Evolutionary conservation across 176 grass and related monocot genomes (phyloP).

Genomic region (Canna indica): DNA sequence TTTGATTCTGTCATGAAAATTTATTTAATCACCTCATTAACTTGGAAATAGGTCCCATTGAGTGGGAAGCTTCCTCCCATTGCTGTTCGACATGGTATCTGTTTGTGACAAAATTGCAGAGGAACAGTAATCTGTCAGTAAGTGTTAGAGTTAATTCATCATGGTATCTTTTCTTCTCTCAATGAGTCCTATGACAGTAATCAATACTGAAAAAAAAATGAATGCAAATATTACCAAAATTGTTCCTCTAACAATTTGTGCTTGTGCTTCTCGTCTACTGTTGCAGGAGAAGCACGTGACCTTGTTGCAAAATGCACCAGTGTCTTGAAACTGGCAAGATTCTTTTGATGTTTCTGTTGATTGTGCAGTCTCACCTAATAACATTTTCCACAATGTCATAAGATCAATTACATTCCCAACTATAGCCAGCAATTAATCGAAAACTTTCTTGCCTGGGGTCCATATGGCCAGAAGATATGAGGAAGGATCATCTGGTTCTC

Average conservation of each 20-base stretch:
- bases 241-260: constrained; percentile 66
- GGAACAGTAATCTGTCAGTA: too few relatives aligned
- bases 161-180: neutral
- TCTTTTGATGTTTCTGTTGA: constrained; percentile 61
- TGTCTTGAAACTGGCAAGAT: constrained; percentile 44
- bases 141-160: too few relatives aligned
- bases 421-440: neutral
- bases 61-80: constrained; percentile 86
- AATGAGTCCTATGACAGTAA: constrained; percentile 1
- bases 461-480: constrained; percentile 75
- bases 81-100: constrained; percentile 84
- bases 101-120: constrained; percentile 16
- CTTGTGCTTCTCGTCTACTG: constrained; percentile 50
- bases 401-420: neutral
- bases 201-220: constrained; percentile 8
- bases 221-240: constrained; percentile 38
- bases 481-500: constrained; percentile 65
- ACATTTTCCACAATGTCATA: constrained; percentile 12
- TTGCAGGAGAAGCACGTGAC: constrained; percentile 53
- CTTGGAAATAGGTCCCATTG: constrained; percentile 83
- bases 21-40: constrained; percentile 43
- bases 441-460: constrained; percentile 48
- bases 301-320: constrained; percentile 41
- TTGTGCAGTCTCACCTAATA: constrained; percentile 70
- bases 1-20: neutral